phyloP scores from a whole-genome alignment of 352 stramenopile genomes.

The Pythium aquatile region DNA sequence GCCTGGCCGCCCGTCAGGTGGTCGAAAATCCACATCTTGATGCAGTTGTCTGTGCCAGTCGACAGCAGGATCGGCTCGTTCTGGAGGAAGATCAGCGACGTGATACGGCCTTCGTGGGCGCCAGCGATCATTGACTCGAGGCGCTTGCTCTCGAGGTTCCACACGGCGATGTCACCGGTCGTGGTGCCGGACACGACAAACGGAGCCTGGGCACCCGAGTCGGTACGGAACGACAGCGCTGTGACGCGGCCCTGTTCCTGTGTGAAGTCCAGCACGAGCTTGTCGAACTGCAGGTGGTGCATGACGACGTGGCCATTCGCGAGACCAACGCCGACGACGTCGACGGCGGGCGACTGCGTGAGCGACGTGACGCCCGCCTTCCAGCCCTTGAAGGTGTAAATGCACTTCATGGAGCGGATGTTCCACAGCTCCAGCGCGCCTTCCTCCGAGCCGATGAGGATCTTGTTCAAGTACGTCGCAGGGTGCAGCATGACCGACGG shows the following conservation, averaged over 20 bases:
- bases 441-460: slow-evolving; percentile 84
- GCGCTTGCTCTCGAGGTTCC: slow-evolving; percentile 88
- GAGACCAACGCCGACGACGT: slow-evolving; percentile 88
- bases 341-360: slow-evolving; percentile 86
- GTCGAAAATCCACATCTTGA: slow-evolving; percentile 95
- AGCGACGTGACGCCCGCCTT: slow-evolving; percentile 65
- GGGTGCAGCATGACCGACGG: slow-evolving; percentile 87
- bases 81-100: slow-evolving; percentile 78
- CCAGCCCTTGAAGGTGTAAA: slow-evolving; percentile 86
- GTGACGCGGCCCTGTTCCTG: slow-evolving; percentile 83
- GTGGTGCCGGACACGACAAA: slow-evolving; percentile 67
- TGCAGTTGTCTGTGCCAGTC: slow-evolving; percentile 85
- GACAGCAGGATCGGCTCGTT: slow-evolving; percentile 90
- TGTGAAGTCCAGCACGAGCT: slow-evolving; percentile 74
- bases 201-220: slow-evolving; percentile 57
- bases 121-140: slow-evolving; percentile 78
- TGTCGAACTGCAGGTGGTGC: slow-evolving; percentile 86
- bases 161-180: slow-evolving; percentile 86
- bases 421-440: slow-evolving; percentile 91
- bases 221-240: slow-evolving; percentile 86
- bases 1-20: slow-evolving; percentile 71
- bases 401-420: slow-evolving; percentile 84
- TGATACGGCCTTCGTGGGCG: slow-evolving; percentile 78
- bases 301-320: slow-evolving; percentile 79
- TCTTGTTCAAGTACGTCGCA: slow-evolving; percentile 94